Conservation (phyloP, 176 grass and related monocot genomes). For the Rhipidocladum racemiflorum region DNA sequence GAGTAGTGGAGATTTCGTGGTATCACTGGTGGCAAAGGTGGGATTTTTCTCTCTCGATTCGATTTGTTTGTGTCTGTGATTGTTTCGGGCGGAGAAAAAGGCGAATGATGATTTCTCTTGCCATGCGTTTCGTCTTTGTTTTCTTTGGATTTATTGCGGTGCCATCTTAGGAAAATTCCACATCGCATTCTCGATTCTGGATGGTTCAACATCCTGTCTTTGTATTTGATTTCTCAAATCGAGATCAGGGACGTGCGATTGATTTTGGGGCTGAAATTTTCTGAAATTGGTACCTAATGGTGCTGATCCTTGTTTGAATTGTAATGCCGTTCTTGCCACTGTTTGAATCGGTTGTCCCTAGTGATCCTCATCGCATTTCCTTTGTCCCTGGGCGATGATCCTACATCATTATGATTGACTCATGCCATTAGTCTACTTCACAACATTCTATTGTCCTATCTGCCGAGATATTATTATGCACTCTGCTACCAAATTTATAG, state of each 20-base stretch:
- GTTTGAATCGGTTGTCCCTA: background rate
- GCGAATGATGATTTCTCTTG: background rate
- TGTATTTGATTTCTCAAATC: constrained; percentile 9
- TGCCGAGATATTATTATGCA: constrained; percentile 99
- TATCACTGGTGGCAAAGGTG: too few relatives aligned
- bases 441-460: background rate
- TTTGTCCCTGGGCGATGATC: background rate
- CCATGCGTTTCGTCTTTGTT: too few relatives aligned
- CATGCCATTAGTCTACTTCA: background rate
- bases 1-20: too few relatives aligned
- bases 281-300: background rate
- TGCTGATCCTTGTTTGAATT: constrained; percentile 8
- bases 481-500: constrained; percentile 96
- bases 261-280: background rate
- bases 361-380: background rate
- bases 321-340: background rate
- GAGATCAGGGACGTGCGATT: background rate
- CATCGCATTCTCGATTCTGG: background rate
- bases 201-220: background rate
- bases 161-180: too few relatives aligned
- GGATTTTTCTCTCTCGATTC: too few relatives aligned
- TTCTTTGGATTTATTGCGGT: constrained; percentile 11
- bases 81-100: background rate
- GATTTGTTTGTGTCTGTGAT: background rate
- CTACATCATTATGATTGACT: constrained; percentile 14